Evolutionary conservation across 768 basidiomycete genomes (phyloP).

Genomic region (Rhodotorula diobovata): DNA sequence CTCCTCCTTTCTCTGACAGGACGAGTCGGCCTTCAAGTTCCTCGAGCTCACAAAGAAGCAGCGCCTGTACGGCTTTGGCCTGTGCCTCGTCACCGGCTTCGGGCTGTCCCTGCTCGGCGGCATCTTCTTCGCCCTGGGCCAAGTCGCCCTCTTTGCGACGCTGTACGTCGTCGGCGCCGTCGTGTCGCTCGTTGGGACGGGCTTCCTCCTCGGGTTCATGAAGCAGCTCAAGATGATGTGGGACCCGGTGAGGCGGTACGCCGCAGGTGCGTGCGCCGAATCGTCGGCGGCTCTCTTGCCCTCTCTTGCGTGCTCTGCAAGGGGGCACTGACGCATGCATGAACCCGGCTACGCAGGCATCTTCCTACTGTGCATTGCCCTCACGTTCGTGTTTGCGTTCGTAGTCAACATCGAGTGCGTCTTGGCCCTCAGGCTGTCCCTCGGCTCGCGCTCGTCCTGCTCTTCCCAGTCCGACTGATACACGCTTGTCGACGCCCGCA

Average conservation of each 20-base stretch:
- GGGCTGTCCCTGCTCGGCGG: slow-evolving; percentile 31
- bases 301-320: neutral
- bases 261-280: slow-evolving; percentile 1
- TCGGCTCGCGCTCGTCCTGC: too few relatives aligned
- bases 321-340: too few relatives aligned
- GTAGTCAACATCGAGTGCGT: slow-evolving; percentile 27
- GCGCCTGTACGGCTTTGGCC: slow-evolving; percentile 34
- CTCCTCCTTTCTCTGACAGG: too few relatives aligned
- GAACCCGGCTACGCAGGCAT: neutral
- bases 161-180: slow-evolving; percentile 35
- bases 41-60: slow-evolving; percentile 27
- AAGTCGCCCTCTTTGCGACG: slow-evolving; percentile 23
- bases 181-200: slow-evolving; percentile 26
- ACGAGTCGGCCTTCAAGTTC: slow-evolving; percentile 35
- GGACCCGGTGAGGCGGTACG: slow-evolving; percentile 38
- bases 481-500: neutral
- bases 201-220: slow-evolving; percentile 34
- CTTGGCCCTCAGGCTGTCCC: too few relatives aligned
- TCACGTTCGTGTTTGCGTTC: slow-evolving; percentile 34
- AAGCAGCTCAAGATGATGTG: slow-evolving; percentile 34
- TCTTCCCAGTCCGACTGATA: too few relatives aligned
- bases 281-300: too few relatives aligned
- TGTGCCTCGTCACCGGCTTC: slow-evolving; percentile 26
- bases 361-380: slow-evolving; percentile 13
- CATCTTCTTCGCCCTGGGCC: slow-evolving; percentile 35